Conservation (phyloP, 352 stramenopile genomes). For the Phytophthora agathidicida region DNA sequence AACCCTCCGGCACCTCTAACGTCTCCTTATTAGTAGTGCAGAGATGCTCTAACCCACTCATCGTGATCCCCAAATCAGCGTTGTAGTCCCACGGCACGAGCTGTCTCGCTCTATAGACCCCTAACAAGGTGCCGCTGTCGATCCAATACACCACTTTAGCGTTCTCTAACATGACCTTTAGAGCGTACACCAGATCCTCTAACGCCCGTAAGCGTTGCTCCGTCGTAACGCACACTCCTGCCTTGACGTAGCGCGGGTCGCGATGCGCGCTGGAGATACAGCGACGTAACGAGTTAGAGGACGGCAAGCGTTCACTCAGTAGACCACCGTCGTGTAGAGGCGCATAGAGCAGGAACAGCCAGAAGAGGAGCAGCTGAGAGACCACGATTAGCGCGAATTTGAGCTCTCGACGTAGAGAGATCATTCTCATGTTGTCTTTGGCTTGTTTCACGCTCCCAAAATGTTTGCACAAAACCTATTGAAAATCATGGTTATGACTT, state of each 20-base stretch:
- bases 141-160: slow-evolving; percentile 54
- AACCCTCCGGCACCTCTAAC: slow-evolving; percentile 39
- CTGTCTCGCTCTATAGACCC: slow-evolving; percentile 47
- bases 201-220: slow-evolving; percentile 41
- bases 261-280: slow-evolving; percentile 45
- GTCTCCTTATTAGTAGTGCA: slow-evolving; percentile 16
- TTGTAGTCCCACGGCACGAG: slow-evolving; percentile 63
- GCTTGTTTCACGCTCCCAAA: not conserved
- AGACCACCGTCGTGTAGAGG: slow-evolving; percentile 16
- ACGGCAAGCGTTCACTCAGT: slow-evolving; percentile 16
- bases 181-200: slow-evolving; percentile 44
- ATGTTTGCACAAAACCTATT: too few species aligned
- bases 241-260: slow-evolving; percentile 42
- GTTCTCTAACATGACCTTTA: slow-evolving; percentile 44
- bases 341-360: slow-evolving; percentile 43
- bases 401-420: slow-evolving; percentile 11
- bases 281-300: slow-evolving; percentile 34
- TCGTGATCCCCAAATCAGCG: slow-evolving; percentile 47
- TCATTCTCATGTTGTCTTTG: not conserved
- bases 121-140: slow-evolving; percentile 60
- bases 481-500: not conserved
- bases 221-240: slow-evolving; percentile 39
- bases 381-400: slow-evolving; percentile 41
- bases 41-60: slow-evolving; percentile 24
- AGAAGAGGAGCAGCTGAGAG: slow-evolving; percentile 44